phyloP scores from a whole-genome alignment of 164 flowering plant species.

The Vitis vinifera region ASM3070453v1 NC_081805.1:3994001-3994500 shows the following conservation, averaged over 20 bases:
- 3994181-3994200: slow-evolving; percentile 54
- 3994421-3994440: too few relatives aligned
- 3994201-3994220: slow-evolving; percentile 42
- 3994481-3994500: too few relatives aligned
- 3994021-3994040: slow-evolving; percentile 49
- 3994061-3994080: slow-evolving; percentile 43
- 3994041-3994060: slow-evolving; percentile 32
- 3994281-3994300: slow-evolving; percentile 41
- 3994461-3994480: too few relatives aligned
- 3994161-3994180: slow-evolving; percentile 54
- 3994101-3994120: slow-evolving; percentile 40
- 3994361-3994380: slow-evolving; percentile 22
- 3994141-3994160: slow-evolving; percentile 41
- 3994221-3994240: slow-evolving; percentile 45
- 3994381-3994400: too few relatives aligned
- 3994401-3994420: too few relatives aligned
- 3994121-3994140: slow-evolving; percentile 53
- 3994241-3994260: slow-evolving; percentile 41
- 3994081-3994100: slow-evolving; percentile 50
- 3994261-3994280: slow-evolving; percentile 41
- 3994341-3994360: slow-evolving; percentile 56
- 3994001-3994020: slow-evolving; percentile 51
- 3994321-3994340: slow-evolving; percentile 68
- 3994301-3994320: slow-evolving; percentile 63
- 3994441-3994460: too few relatives aligned